Percentiles rank a stretch among this genome's conserved stretches.
phyloP scores from a whole-genome alignment of 2,329 filamentous ascomycete species.

The Lasiodiplodia gonubiensis region DNA sequence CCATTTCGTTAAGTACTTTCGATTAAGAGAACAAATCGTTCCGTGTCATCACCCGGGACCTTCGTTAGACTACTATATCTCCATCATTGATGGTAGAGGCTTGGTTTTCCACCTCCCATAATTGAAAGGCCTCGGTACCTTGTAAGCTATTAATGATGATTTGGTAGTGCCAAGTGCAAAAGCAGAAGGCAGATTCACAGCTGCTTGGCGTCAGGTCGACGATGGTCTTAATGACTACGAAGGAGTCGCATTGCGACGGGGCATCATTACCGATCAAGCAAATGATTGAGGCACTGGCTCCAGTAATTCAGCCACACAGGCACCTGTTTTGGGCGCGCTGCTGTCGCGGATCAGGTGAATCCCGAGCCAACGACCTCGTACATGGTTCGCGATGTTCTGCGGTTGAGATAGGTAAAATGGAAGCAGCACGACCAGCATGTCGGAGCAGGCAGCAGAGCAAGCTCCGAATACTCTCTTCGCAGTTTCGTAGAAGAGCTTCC shows the following conservation, averaged over 20 bases:
- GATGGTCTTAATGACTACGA: neutral
- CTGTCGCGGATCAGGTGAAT: neutral
- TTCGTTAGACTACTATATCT: neutral
- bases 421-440: neutral
- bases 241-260: neutral
- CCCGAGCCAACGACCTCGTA: too few species aligned
- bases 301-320: neutral
- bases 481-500: neutral
- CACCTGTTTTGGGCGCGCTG: neutral
- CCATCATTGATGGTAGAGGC: neutral
- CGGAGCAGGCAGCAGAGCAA: neutral
- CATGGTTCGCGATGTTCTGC: neutral
- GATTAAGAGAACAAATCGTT: neutral
- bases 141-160: neutral
- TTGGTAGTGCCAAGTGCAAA: neutral
- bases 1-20: neutral
- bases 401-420: neutral
- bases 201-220: neutral
- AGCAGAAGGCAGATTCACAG: neutral
- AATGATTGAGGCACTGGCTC: neutral
- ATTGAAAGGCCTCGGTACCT: neutral
- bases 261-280: too few species aligned
- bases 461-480: neutral
- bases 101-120: neutral
- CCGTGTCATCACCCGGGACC: neutral